A percentile compares a stretch with the other conserved stretches of the same genome.
Conservation (phyloP, 495 filamentous ascomycete genomes). For the Aspergillus cavernicola region DNA sequence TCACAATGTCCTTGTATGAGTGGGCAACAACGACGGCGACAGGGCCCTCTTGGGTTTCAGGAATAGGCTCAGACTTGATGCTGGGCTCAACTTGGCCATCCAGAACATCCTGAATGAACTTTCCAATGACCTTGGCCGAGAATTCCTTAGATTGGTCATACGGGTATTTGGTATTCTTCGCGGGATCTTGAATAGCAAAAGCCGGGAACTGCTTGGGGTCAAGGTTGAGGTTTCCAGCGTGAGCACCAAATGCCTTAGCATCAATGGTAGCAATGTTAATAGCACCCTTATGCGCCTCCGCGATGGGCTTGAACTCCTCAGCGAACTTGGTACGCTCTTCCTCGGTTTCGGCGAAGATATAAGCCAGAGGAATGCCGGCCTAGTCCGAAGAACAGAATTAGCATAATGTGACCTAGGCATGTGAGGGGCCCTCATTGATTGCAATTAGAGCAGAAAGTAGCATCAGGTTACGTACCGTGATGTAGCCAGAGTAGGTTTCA, state of each 20-base stretch:
- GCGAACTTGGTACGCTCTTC: constrained; percentile 84
- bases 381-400: constrained; percentile 21
- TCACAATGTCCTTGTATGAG: constrained; percentile 88
- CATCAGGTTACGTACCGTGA: constrained; percentile 57
- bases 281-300: constrained; percentile 64
- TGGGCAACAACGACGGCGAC: constrained; percentile 89
- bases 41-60: constrained; percentile 88
- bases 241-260: constrained; percentile 89
- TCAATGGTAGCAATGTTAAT: constrained; percentile 99
- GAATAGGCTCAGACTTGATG: constrained; percentile 97
- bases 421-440: neutral
- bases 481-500: constrained; percentile 96
- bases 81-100: constrained; percentile 87
- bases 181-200: constrained; percentile 95
- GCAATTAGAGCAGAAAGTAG: neutral
- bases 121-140: constrained; percentile 66
- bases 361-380: constrained; percentile 90
- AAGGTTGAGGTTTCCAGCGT: constrained; percentile 96
- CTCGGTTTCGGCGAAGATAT: constrained; percentile 92
- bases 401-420: neutral
- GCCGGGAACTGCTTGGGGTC: constrained; percentile 92
- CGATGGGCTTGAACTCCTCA: constrained; percentile 53
- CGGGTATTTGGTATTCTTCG: constrained; percentile 96
- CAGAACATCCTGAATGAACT: constrained; percentile 85
- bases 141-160: constrained; percentile 83